phyloP scores from a whole-genome alignment of 768 basidiomycete species.

The Daedaleopsis sinensis region DNA sequence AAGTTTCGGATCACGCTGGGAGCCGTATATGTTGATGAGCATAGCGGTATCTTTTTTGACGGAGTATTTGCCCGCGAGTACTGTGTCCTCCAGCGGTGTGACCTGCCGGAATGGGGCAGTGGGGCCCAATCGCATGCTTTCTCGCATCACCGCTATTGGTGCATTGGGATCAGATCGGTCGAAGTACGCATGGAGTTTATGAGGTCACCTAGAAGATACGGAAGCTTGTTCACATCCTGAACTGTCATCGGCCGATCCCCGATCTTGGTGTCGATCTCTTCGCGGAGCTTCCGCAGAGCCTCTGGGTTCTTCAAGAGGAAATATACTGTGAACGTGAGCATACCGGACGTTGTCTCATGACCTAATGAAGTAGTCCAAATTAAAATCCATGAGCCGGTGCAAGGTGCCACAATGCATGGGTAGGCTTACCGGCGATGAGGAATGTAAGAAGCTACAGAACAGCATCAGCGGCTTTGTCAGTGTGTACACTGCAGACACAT shows the following conservation, averaged over 20 bases:
- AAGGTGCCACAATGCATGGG: no score
- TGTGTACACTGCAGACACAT: no score
- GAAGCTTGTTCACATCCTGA: slow-evolving; percentile 44
- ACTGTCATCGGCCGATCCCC: slow-evolving; percentile 42
- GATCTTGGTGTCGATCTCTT: slow-evolving; percentile 48
- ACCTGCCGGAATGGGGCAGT: slow-evolving; percentile 42
- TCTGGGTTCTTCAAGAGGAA: slow-evolving; percentile 47
- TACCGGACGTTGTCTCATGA: slow-evolving; percentile 44
- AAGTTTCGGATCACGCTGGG: slow-evolving; percentile 44
- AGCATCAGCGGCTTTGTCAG: no score
- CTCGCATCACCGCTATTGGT: slow-evolving; percentile 41
- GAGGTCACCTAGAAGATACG: slow-evolving; percentile 42
- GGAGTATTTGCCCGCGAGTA: slow-evolving; percentile 44
- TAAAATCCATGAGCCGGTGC: no score
- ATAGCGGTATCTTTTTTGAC: slow-evolving; percentile 36
- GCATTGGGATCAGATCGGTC: no score
- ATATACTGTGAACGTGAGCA: slow-evolving; percentile 46
- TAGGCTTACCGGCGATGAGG: slow-evolving; percentile 45
- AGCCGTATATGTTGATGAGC: slow-evolving; percentile 31
- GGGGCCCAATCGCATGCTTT: slow-evolving; percentile 39
- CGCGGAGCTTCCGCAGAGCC: slow-evolving; percentile 45
- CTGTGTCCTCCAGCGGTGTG: slow-evolving; percentile 39
- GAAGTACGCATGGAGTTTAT: background rate
- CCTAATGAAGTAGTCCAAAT: slow-evolving; percentile 18
- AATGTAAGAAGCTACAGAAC: slow-evolving; percentile 46